Percentiles rank a stretch among this genome's conserved stretches.
Conservation (phyloP, 352 stramenopile species). For the Phytophthora cactorum region DNA sequence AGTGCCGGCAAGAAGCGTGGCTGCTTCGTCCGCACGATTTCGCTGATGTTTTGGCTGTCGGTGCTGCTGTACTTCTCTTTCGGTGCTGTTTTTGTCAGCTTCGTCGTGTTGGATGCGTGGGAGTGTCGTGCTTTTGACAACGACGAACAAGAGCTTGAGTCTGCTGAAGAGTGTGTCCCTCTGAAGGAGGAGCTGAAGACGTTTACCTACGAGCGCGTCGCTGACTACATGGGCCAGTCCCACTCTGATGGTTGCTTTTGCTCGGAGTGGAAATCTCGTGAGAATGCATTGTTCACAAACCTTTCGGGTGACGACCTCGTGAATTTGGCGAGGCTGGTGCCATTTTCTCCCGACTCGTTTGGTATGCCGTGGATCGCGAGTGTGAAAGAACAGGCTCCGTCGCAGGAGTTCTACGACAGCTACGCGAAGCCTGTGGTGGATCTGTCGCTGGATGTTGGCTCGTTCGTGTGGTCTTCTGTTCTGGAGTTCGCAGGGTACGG, state of each 20-base stretch:
- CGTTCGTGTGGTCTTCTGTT: slow-evolving; percentile 36
- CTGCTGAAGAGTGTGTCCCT: slow-evolving; percentile 24
- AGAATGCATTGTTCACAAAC: slow-evolving; percentile 37
- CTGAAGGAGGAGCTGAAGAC: slow-evolving; percentile 42
- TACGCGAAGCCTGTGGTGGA: slow-evolving; percentile 49
- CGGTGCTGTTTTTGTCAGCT: slow-evolving; percentile 33
- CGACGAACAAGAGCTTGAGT: slow-evolving; percentile 28
- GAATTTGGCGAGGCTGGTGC: slow-evolving; percentile 39
- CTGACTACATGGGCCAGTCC: slow-evolving; percentile 35
- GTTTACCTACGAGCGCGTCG: slow-evolving; percentile 40
- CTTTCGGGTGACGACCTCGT: slow-evolving; percentile 28
- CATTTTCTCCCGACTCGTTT: slow-evolving; percentile 51
- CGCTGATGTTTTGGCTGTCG: slow-evolving; percentile 39
- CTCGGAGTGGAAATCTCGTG: slow-evolving; percentile 48
- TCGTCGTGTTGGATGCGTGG: slow-evolving; percentile 44
- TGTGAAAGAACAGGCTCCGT: slow-evolving; percentile 41
- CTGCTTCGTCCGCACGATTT: slow-evolving; percentile 33
- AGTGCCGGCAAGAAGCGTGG: slow-evolving; percentile 29
- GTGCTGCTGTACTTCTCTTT: slow-evolving; percentile 35
- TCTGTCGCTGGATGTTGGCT: slow-evolving; percentile 26
- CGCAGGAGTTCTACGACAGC: slow-evolving; percentile 35
- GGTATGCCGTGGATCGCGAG: slow-evolving; percentile 35
- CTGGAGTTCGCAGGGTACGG: slow-evolving; percentile 27
- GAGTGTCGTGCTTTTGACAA: slow-evolving; percentile 31
- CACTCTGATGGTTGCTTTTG: slow-evolving; percentile 51